These are phyloP conservation scores for Agrocybe chaxingu DNA, from an alignment of 768 basidiomycete species.

Conservation along the genomic window DNA sequence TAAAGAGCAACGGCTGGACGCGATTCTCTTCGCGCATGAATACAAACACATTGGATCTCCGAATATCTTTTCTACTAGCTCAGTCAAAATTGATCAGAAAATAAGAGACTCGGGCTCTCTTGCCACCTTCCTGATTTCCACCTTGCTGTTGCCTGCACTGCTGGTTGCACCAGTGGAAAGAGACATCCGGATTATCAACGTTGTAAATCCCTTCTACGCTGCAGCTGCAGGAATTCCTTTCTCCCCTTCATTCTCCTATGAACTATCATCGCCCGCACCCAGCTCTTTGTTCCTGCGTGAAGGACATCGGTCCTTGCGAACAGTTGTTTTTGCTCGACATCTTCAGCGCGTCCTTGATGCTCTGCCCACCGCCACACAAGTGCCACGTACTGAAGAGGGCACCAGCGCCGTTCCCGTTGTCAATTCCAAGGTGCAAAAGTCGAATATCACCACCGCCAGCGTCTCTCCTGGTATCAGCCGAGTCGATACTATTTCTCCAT, in stretches of 20 bases:
- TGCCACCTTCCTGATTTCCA: constrained; percentile 76
- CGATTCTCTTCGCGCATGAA: constrained; percentile 75
- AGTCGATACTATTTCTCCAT: constrained; percentile 59
- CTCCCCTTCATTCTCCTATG: constrained; percentile 18
- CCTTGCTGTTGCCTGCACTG: constrained; percentile 74
- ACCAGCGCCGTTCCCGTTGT: constrained; percentile 34
- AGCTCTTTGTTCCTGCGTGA: constrained; percentile 50
- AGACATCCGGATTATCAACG: constrained; percentile 84
- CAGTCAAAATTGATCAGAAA: constrained; percentile 24
- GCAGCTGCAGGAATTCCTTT: constrained; percentile 54
- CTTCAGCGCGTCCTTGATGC: constrained; percentile 84
- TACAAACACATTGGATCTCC: constrained; percentile 60
- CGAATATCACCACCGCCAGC: constrained; percentile 71
- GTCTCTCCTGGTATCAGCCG: constrained; percentile 79
- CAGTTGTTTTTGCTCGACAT: constrained; percentile 66
- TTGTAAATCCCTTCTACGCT: constrained; percentile 88
- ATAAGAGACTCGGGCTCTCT: constrained; percentile 49
- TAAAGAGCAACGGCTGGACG: constrained; percentile 70
- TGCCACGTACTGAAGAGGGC: constrained; percentile 39
- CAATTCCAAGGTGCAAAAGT: constrained; percentile 41
- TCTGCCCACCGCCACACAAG: constrained; percentile 57
- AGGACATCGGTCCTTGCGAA: constrained; percentile 63
- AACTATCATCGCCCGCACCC: constrained; percentile 8
- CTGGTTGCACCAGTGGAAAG: constrained; percentile 84
- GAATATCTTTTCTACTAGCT: constrained; percentile 20